These are phyloP conservation scores for Hysterangium stoloniferum DNA, from an alignment of 768 basidiomycete genomes.

Conservation along the genomic window DNA sequence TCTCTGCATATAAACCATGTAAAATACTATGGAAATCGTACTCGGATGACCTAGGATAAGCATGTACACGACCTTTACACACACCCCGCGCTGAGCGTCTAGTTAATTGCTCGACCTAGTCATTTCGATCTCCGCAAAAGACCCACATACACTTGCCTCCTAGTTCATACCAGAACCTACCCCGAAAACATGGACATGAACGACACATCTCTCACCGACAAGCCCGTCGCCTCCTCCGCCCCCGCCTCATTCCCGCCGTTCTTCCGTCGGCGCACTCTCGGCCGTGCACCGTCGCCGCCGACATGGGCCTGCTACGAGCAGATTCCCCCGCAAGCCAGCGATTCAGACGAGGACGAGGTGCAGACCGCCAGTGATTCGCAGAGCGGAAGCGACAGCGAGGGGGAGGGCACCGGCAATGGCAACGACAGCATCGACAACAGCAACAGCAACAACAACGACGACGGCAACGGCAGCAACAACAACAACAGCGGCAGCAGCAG, in stretches of 20 bases:
- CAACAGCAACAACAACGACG: neutral
- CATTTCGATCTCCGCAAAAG: too few relatives aligned
- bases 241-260: slow-evolving; percentile 9
- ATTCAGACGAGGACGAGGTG: slow-evolving; percentile 45
- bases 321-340: slow-evolving; percentile 47
- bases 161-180: too few relatives aligned
- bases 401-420: slow-evolving; percentile 5
- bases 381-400: slow-evolving; percentile 8
- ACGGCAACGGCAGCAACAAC: neutral
- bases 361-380: slow-evolving; percentile 8
- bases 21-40: too few relatives aligned
- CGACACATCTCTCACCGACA: neutral
- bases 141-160: too few relatives aligned
- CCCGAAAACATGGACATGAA: too few relatives aligned
- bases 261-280: slow-evolving; percentile 9
- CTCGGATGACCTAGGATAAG: too few relatives aligned
- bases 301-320: slow-evolving; percentile 91
- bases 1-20: too few relatives aligned
- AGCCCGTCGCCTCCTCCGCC: slow-evolving; percentile 7
- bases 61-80: too few relatives aligned
- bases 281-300: slow-evolving; percentile 63
- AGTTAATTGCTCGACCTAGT: too few relatives aligned
- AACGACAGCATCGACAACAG: slow-evolving; percentile 5
- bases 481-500: too few relatives aligned
- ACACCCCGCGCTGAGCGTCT: too few relatives aligned